Conservation (phyloP, 73 alveolate species). For the Tetrahymena malaccensis region DNA sequence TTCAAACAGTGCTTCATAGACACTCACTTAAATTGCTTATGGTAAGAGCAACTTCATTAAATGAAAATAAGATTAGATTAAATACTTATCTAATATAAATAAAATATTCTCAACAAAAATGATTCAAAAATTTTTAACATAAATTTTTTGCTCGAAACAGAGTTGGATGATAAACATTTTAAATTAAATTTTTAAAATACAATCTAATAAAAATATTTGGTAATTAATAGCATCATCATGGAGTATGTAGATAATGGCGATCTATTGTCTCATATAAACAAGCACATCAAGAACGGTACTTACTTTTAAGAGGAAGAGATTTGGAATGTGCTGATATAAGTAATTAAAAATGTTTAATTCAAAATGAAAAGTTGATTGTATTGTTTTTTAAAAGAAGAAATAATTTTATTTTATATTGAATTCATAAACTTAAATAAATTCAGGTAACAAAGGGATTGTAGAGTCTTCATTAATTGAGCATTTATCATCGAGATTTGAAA, state of each 20-base stretch:
- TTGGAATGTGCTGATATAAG: constrained; percentile 15
- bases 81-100: too few species aligned
- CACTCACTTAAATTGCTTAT: constrained; percentile 1
- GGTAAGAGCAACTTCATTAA: neutral
- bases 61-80: too few species aligned
- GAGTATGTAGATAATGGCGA: constrained; percentile 74
- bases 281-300: constrained; percentile 39
- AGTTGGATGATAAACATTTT: too few species aligned
- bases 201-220: neutral
- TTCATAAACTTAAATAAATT: neutral
- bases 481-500: neutral
- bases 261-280: constrained; percentile 47
- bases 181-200: too few species aligned
- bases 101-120: too few species aligned
- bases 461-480: neutral
- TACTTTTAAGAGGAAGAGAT: constrained; percentile 63
- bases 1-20: constrained; percentile 35
- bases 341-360: neutral
- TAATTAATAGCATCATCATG: constrained; percentile 49
- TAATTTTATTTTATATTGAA: neutral
- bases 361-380: too few species aligned
- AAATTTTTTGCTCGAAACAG: too few species aligned
- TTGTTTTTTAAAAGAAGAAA: neutral
- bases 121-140: too few species aligned
- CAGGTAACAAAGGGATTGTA: neutral